A percentile compares a stretch with the other conserved stretches of the same genome.
Conservation (phyloP, 768 basidiomycete genomes). For the Pulveroboletus sp. region DNA sequence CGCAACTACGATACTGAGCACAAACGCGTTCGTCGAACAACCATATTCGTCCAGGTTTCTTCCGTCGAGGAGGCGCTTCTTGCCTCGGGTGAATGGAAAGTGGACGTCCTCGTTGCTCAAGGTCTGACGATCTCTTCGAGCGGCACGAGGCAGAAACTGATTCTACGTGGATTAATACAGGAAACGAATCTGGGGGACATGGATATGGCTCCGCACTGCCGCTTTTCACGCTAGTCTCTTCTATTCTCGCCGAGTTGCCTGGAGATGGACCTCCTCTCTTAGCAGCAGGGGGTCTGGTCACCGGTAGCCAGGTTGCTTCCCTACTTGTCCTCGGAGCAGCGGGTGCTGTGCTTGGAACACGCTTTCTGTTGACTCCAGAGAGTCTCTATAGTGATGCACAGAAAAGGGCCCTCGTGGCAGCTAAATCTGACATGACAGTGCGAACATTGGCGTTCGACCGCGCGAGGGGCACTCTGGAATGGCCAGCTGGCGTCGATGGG, state of each 20-base stretch:
- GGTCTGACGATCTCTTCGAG: slow-evolving; percentile 38
- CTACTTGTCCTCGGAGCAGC: slow-evolving; percentile 62
- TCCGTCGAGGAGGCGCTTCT: slow-evolving; percentile 53
- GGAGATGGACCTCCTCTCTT: slow-evolving; percentile 49
- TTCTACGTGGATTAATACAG: slow-evolving; percentile 33
- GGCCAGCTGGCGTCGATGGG: slow-evolving; percentile 61
- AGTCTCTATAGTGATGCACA: slow-evolving; percentile 51
- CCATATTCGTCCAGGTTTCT: slow-evolving; percentile 62
- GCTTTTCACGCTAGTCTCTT: slow-evolving; percentile 54
- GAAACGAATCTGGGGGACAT: slow-evolving; percentile 79
- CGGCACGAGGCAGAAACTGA: neutral
- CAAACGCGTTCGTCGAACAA: slow-evolving; percentile 39
- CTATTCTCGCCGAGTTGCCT: slow-evolving; percentile 43
- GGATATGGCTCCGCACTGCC: slow-evolving; percentile 54
- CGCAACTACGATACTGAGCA: slow-evolving; percentile 47
- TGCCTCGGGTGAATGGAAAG: slow-evolving; percentile 64
- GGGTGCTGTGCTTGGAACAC: slow-evolving; percentile 69
- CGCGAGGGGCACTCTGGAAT: slow-evolving; percentile 49
- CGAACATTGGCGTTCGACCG: slow-evolving; percentile 63
- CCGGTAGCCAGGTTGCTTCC: slow-evolving; percentile 60
- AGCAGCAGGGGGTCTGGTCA: slow-evolving; percentile 70
- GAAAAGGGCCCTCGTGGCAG: slow-evolving; percentile 47
- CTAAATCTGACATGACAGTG: slow-evolving; percentile 42
- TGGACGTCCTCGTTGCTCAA: slow-evolving; percentile 75
- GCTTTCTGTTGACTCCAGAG: slow-evolving; percentile 67